Evolutionary conservation across 371 early-diverging fungal genomes (phyloP).

Genomic region (Mucor lusitanicus): DNA sequence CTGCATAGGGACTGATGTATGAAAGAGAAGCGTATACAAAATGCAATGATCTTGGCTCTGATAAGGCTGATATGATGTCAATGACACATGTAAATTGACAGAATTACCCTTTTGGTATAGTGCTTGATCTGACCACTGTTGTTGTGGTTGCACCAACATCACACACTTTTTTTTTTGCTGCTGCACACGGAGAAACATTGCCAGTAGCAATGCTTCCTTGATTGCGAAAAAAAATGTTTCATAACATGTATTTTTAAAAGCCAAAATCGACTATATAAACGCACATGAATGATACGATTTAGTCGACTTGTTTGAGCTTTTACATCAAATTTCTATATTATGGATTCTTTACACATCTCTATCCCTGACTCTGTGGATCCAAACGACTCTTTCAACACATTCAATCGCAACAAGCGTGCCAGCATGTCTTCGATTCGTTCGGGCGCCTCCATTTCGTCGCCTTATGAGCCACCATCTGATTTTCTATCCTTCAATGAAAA

Average conservation of each 20-base stretch:
- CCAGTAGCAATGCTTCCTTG: slow-evolving; percentile 4
- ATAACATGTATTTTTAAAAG: background rate
- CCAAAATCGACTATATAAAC: background rate
- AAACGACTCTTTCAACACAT: slow-evolving; percentile 2
- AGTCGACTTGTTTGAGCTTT: background rate
- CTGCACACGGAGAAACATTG: slow-evolving; percentile 7
- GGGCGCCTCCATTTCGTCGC: slow-evolving; percentile 4
- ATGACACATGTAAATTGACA: background rate
- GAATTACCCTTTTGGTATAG: background rate
- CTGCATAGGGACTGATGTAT: background rate
- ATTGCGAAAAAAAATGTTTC: background rate
- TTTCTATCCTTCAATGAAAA: slow-evolving; percentile 15
- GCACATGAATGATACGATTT: background rate
- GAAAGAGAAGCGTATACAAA: background rate
- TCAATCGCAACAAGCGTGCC: slow-evolving; percentile 13
- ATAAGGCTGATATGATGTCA: background rate
- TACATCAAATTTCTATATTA: background rate
- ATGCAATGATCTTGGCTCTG: background rate
- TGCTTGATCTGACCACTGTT: background rate
- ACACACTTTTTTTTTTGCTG: background rate
- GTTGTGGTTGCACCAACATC: background rate
- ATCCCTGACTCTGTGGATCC: slow-evolving; percentile 5
- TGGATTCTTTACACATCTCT: slow-evolving; percentile 13
- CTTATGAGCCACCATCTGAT: slow-evolving; percentile 10
- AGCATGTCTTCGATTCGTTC: slow-evolving; percentile 18